A percentile compares a stretch with the other conserved stretches of the same genome.
Evolutionary conservation across 2,329 filamentous ascomycete species (phyloP).

Genomic region (Aplosporella prunicola): DNA sequence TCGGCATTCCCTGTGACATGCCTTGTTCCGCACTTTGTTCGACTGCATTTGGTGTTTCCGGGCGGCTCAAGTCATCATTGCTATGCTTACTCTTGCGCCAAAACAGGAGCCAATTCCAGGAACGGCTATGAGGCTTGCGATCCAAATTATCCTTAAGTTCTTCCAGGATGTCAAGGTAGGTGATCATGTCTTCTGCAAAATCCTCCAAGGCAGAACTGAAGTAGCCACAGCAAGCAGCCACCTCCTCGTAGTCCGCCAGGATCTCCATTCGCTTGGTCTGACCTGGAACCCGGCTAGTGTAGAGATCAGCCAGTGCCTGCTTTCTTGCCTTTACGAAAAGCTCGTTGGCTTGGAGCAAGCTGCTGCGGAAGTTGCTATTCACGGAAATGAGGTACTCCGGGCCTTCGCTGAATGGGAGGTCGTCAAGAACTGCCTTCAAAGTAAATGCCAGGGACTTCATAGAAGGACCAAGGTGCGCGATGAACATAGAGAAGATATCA

Average conservation of each 20-base stretch:
- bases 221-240: conserved; percentile 93
- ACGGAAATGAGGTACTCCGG: conserved; percentile 61
- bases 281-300: conserved; percentile 66
- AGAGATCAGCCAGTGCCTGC: conserved; percentile 68
- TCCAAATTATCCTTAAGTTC: conserved; percentile 66
- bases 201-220: conserved; percentile 88
- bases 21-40: conserved; percentile 22
- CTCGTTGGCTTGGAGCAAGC: conserved; percentile 67
- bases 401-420: conserved; percentile 67
- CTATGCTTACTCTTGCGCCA: conserved; percentile 46
- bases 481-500: conserved; percentile 88
- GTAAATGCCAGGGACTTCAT: conserved; percentile 96
- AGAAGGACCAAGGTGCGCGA: conserved; percentile 76
- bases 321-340: conserved; percentile 70
- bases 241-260: conserved; percentile 91
- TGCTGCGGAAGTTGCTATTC: conserved; percentile 71
- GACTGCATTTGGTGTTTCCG: conserved; percentile 19
- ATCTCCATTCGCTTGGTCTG: conserved; percentile 61
- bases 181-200: conserved; percentile 81
- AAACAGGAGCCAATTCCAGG: conserved; percentile 80
- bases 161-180: conserved; percentile 74
- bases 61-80: conserved; percentile 13
- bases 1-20: conserved; percentile 26
- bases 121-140: conserved; percentile 51
- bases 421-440: conserved; percentile 75